phyloP scores from a whole-genome alignment of 495 filamentous ascomycete species.

The Rusavskia elegans region DNA sequence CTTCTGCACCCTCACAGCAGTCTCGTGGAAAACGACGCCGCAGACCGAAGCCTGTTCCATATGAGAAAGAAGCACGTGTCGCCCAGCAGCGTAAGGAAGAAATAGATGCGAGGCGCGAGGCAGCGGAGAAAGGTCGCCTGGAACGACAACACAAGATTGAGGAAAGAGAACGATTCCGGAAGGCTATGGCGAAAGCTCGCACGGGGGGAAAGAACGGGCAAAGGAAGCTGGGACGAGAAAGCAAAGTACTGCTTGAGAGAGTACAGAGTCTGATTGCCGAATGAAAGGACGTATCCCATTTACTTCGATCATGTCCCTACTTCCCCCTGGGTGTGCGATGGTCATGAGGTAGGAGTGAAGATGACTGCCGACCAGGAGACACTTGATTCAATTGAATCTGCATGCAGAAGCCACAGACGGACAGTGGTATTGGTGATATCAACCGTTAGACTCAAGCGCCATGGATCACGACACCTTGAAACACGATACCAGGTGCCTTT shows the following conservation, averaged over 20 bases:
- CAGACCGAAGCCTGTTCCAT: slow-evolving; percentile 49
- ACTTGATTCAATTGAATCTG: too few species aligned
- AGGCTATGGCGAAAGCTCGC: slow-evolving; percentile 61
- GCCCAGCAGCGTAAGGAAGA: slow-evolving; percentile 51
- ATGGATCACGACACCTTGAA: too few species aligned
- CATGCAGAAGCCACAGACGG: too few species aligned
- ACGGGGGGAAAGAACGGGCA: slow-evolving; percentile 62
- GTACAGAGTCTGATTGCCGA: slow-evolving; percentile 54
- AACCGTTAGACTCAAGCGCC: too few species aligned
- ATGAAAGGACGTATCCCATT: not conserved
- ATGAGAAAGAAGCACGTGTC: slow-evolving; percentile 55
- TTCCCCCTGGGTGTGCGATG: too few species aligned
- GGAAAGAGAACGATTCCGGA: slow-evolving; percentile 46
- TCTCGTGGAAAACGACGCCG: slow-evolving; percentile 19
- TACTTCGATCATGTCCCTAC: too few species aligned
- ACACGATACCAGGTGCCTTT: too few species aligned
- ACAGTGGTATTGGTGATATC: too few species aligned
- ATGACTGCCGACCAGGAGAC: too few species aligned
- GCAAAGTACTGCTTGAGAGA: slow-evolving; percentile 64
- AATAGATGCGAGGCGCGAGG: slow-evolving; percentile 41
- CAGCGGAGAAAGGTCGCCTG: slow-evolving; percentile 34
- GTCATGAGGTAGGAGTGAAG: too few species aligned
- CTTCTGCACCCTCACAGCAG: slow-evolving; percentile 9
- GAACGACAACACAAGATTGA: slow-evolving; percentile 33
- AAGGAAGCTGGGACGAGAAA: slow-evolving; percentile 71